Evolutionary conservation across 2,329 filamentous ascomycete species (phyloP), one percentile per base, ranked within the genome.

Genomic region (Grosmannia clavigera): DNA sequence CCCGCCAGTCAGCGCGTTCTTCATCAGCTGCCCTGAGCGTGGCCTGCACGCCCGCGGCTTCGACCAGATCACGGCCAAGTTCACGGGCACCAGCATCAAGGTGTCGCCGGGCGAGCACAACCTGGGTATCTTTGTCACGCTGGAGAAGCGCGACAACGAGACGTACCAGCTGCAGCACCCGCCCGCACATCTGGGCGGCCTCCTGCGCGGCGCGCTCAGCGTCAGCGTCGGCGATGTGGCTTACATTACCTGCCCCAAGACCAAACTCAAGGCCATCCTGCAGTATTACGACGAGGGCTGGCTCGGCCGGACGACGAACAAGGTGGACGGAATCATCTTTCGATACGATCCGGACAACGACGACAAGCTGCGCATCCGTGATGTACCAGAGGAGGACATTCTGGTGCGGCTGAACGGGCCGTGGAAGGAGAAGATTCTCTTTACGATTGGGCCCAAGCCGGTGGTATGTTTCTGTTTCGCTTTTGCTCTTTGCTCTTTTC

Each of bases 51-150:
- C 94, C 19, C 82, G 87, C 61, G 94, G 94, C 1, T 99, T 92
- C 70, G 94, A 99, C 70, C 94, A 99, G 76, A 86, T 99, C 68
- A 92, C 88, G 66, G 94, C 94, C 69, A 97, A 96, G 73, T 99
- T 99, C 74, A 97, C 94, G 1, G 94, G 94, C 61, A 96, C 94
- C 22, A 92, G 89, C 67, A 82, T 99, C 72, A 90, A 91, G 70
- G 92, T 99, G 46, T 85, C 87, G 27, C 90, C 94, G 0, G 94
- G 94, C 64, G 86, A 92, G 70, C 90, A 95, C 76, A 99, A 99
- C 72, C 79, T 95, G 65, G 94, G 94, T 65, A 97, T 99, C 67
- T 99, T 96, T 74, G 86, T 99, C 71, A 92, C 84, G 11, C 75
- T 97, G 31, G 84, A 90, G 67, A 86, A 85, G 64, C 81, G 88